Evolutionary conservation across 1,284 basidiomycete species (phyloP), one percentile per base, ranked within the genome.

Genomic region (Xanthoconium separans): DNA sequence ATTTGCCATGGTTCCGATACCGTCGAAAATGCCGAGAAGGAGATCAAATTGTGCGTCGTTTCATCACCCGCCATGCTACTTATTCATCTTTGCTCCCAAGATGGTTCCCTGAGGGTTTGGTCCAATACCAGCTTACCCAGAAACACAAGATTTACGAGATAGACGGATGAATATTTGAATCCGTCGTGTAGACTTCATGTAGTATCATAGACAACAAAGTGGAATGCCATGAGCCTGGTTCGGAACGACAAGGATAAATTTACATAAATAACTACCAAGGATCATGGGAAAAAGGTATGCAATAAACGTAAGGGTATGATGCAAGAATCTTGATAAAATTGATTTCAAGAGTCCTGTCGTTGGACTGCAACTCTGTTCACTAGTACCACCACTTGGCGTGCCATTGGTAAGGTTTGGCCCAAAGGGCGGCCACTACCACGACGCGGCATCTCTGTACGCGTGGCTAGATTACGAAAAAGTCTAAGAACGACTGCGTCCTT

Each of bases 1-100:
- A 89, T 95, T 75, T 92, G 90, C 81, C 93, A 98, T 77, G 95
- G 95, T 59, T 95, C 92, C 58, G 95, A 97, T 80, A 81, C 90
- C 51, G 89, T 95, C 65, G 91, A 94, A 76, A 93, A 75, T 70
- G 94, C 91, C 46, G 84, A 95, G 75, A 92, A 93, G 78, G 94
- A 96, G 78, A 95, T 96, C 65, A 78, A 75, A 44, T 84, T 96
- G 87, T 96, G 75, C 75, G 87, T 79, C 9, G 53, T 34, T 43
- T 27, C 10, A 18, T 41, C 40, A 36, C 44, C 20, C 31, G 30
- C 53, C 12, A 30, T 11, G 12, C 7, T 30, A n/a, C 6, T 47
- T 50, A 42, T 49, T 68, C 33, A 70, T 20, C 46, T 48, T 58
- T 34, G 50, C 39, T 51, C 48, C 18, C 43, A 56, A 91, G 89